Conservation (phyloP, 805 yeast species). For the Metschnikowia cubensis region DNA sequence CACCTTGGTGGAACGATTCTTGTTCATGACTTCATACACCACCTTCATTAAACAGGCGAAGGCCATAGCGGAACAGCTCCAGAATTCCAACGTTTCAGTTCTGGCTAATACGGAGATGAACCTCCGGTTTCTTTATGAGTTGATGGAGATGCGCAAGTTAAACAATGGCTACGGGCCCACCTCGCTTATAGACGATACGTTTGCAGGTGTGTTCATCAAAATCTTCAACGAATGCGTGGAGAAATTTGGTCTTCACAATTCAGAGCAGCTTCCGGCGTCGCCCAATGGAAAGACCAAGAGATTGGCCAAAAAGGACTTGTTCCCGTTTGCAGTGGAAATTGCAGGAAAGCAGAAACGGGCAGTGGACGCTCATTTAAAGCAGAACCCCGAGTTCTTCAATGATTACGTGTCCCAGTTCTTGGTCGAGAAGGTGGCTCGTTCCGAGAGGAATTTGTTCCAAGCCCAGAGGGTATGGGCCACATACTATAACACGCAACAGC, state of each 20-base stretch:
- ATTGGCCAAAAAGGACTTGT: constrained; percentile 40
- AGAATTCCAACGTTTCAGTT: constrained; percentile 17
- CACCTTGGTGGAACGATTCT: constrained; percentile 46
- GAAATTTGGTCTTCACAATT: not conserved
- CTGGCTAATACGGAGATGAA: constrained; percentile 35
- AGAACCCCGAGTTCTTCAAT: constrained; percentile 30
- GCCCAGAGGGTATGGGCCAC: not conserved
- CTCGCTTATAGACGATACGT: constrained; percentile 67
- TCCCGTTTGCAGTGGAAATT: constrained; percentile 37
- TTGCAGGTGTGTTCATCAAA: constrained; percentile 55
- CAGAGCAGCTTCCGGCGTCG: constrained; percentile 17
- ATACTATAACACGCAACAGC: not conserved
- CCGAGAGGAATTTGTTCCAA: not conserved
- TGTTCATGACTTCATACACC: constrained; percentile 19
- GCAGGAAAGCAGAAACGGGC: constrained; percentile 26
- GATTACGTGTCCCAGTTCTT: constrained; percentile 11
- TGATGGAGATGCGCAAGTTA: constrained; percentile 60
- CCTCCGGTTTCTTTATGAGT: constrained; percentile 45
- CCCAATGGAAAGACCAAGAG: constrained; percentile 33
- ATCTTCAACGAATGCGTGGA: constrained; percentile 28
- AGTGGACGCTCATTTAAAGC: constrained; percentile 29
- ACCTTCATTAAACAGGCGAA: constrained; percentile 22
- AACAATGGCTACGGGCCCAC: constrained; percentile 83
- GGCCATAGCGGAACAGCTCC: constrained; percentile 22
- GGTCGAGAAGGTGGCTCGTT: constrained; percentile 7